Evolutionary conservation across 495 filamentous ascomycete species (phyloP), one percentile per base, ranked within the genome.

Genomic region (Tuber brumale): DNA sequence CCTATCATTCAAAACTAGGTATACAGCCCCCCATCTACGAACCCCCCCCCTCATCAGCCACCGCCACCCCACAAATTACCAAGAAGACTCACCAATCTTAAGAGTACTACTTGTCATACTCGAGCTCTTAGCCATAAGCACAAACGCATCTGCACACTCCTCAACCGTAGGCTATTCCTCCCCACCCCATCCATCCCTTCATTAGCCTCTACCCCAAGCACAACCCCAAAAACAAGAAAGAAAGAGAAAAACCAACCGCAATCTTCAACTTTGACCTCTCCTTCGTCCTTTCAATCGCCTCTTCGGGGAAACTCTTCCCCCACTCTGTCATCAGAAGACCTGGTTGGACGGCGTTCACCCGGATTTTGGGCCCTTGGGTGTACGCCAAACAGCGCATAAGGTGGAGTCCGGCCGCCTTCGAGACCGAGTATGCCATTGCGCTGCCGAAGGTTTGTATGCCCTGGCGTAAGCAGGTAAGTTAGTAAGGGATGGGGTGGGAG

Each of bases 261-360:
- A 70, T 75, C 76, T 75, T 75, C 66, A 82, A 70, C 70, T n/a
- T 48, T 19, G 80, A 72, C 35, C 75, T 79, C 61, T 79, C 70
- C 41, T 70, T 81, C 42, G 51, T 70, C 23, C 61, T 74, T 41
- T 81, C 61, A 48, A 81, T 76, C 70, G 42, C 71, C 72, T 77
- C 76, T 27, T 74, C 8, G 2, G 31, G 27, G 8, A 73, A 83
- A 81, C 75, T n/a, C 70, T 19, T 66, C 76, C 91, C 91, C 92
- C 92, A 93, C 84, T 93, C 91, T 9, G 92, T 94, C 72, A 91
- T 81, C 71, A 93, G 80, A 44, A 92, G 84, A 19, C 91, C 90
- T 6, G 91, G 91, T 70, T 90, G 83, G 21, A 76, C 44, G 9
- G 91, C 90, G 82, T 93, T 93, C 42, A 92, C 85, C 27, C 91